Base-by-base conservation (phyloP, 139 green algal genomes). In the Chlamydomonas sp. region DNA sequence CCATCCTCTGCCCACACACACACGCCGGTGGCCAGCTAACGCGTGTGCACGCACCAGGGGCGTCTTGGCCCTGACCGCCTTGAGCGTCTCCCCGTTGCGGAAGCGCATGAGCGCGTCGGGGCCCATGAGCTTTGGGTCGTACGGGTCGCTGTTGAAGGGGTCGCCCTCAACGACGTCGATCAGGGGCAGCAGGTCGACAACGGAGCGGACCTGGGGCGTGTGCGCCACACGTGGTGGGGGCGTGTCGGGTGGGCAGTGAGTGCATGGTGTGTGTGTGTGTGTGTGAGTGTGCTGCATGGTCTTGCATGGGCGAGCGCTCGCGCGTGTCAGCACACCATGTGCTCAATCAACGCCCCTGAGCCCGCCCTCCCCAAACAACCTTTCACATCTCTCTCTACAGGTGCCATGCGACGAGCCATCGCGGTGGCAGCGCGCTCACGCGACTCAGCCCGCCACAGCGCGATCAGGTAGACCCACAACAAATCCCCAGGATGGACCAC, bases 51-150 rank as follows among this genome's bases (percentile, higher is more conserved):
- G 28, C 70, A 89, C 84, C 79, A 93, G 75, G 16, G 88, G 87
- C 16, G 84, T 90, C 24, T 72, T 73, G 13, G 83, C 73, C 71
- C 69, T 78, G 31, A 48, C 57, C 22, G 67, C 31, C 0, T 77
- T 66, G 67, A 92, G 65, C 65, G 78, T 77, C 72, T 88, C 84
- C 24, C 82, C 82, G 1, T 50, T 67, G 5, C 69, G 54, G 60
- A 74, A 87, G 26, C 79, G 75, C 37, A 78, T 54, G 58, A 87
- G 74, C 1, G 49, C 79, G 4, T 94, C 83, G 20, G 88, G 87
- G 0, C 88, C 88, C 90, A 95, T 95, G 63, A 90, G 67, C 79
- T 93, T 86, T 64, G 84, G 75, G 79, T 96, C 89, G 37, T 77
- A 84, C 47, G 89, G 86, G 70, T 81, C 78, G 48, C 79, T 90